phyloP scores from a whole-genome alignment of 2,329 filamentous ascomycete genomes.

The Nigrograna mackinnonii region DNA sequence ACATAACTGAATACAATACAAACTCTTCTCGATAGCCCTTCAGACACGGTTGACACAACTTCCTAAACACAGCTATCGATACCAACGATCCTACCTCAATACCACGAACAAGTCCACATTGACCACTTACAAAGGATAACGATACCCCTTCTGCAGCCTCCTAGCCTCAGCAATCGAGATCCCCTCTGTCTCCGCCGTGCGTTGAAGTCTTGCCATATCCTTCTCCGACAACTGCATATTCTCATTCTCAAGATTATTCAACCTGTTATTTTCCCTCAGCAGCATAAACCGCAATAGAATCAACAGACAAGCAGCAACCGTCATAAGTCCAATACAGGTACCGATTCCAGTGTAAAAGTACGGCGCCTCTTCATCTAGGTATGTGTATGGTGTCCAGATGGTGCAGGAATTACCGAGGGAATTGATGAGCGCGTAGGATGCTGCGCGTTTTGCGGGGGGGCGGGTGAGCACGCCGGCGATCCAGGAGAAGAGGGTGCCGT shows the following conservation, averaged over 20 bases:
- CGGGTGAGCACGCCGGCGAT: constrained; percentile 55
- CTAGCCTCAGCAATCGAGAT: constrained; percentile 55
- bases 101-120: no score
- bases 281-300: constrained; percentile 19
- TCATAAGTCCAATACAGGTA: constrained; percentile 22
- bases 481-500: constrained; percentile 61
- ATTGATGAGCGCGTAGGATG: constrained; percentile 60
- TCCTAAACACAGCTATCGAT: no score
- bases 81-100: no score
- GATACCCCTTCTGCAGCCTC: constrained; percentile 57
- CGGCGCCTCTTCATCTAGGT: constrained; percentile 21
- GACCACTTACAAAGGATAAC: constrained; percentile 55
- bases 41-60: no score
- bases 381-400: constrained; percentile 52
- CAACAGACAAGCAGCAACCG: constrained; percentile 18
- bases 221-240: constrained; percentile 49
- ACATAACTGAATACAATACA: no score
- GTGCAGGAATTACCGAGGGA: constrained; percentile 56
- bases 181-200: constrained; percentile 57
- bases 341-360: constrained; percentile 24
- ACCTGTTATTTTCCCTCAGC: constrained; percentile 51
- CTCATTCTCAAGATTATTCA: constrained; percentile 55
- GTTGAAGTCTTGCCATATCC: constrained; percentile 52
- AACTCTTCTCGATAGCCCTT: no score
- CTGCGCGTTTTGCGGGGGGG: constrained; percentile 59